Evolutionary conservation across 1,284 basidiomycete species (phyloP).

Genomic region (Neotropicomus parvogracilis): DNA sequence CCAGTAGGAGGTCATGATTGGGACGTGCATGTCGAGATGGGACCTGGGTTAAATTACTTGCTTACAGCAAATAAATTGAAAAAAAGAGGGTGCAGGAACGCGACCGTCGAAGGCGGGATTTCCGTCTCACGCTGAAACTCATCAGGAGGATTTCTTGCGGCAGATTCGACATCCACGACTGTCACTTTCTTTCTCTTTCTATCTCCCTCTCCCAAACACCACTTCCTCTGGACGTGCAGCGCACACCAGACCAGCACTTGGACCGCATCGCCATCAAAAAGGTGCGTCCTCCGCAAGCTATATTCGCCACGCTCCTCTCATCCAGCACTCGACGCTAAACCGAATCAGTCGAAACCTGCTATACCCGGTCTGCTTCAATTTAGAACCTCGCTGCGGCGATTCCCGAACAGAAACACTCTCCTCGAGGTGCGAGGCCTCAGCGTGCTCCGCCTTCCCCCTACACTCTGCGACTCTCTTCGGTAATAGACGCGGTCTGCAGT

Average conservation of each 20-base stretch:
- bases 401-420: constrained; percentile 1
- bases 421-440: constrained; percentile 11
- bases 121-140: constrained; percentile 17
- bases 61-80: too few relatives aligned
- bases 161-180: constrained; percentile 12
- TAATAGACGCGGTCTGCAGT: constrained; percentile 10
- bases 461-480: constrained; percentile 6
- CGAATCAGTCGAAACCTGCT: background rate
- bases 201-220: background rate
- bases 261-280: too few relatives aligned
- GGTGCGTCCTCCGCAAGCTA: constrained; percentile 5
- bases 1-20: too few relatives aligned
- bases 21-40: too few relatives aligned
- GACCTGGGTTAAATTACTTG: background rate
- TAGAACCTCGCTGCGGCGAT: background rate
- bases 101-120: background rate
- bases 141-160: constrained; percentile 16
- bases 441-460: constrained; percentile 11
- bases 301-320: constrained; percentile 1
- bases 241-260: too few relatives aligned
- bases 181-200: background rate
- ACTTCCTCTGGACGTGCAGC: too few relatives aligned
- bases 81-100: background rate
- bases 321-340: background rate
- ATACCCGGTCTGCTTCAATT: constrained; percentile 3